Conservation (phyloP, 176 grass and related monocot species). For the Bolboschoenus planiculmis region DNA sequence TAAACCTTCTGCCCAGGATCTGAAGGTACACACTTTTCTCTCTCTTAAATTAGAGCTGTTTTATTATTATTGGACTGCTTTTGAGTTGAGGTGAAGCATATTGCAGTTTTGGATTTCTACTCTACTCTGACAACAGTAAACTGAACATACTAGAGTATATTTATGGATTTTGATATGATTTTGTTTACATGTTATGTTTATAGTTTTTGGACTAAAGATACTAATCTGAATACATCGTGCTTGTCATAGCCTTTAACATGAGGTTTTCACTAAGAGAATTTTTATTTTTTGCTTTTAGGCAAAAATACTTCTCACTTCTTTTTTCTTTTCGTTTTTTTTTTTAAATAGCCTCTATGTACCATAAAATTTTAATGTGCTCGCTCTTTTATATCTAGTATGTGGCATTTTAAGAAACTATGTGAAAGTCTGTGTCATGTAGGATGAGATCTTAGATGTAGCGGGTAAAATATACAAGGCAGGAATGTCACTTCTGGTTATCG, state of each 20-base stretch:
- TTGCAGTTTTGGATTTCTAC: neutral
- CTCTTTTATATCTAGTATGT: neutral
- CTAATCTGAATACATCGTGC: neutral
- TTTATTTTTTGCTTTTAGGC: neutral
- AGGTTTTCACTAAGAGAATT: neutral
- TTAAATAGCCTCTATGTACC: neutral
- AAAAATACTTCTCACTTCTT: neutral
- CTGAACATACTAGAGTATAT: neutral
- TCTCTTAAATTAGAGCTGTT: neutral
- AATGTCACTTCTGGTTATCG: slow-evolving; percentile 96
- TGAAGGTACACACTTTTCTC: slow-evolving; percentile 49
- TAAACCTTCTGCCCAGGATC: slow-evolving; percentile 81
- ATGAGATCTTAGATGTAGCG: slow-evolving; percentile 94
- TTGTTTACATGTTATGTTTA: neutral
- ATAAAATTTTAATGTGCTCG: neutral
- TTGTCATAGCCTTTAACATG: neutral
- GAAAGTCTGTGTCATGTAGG: slow-evolving; percentile 28
- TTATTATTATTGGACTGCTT: neutral
- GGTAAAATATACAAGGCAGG: slow-evolving; percentile 92
- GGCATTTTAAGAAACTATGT: neutral
- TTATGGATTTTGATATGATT: neutral
- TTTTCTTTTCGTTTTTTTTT: too few relatives aligned
- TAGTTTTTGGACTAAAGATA: neutral
- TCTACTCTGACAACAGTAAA: neutral
- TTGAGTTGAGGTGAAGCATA: neutral